Evolutionary conservation across 163 green algal genomes (phyloP).

Genomic region (Scenedesmus sp.): DNA sequence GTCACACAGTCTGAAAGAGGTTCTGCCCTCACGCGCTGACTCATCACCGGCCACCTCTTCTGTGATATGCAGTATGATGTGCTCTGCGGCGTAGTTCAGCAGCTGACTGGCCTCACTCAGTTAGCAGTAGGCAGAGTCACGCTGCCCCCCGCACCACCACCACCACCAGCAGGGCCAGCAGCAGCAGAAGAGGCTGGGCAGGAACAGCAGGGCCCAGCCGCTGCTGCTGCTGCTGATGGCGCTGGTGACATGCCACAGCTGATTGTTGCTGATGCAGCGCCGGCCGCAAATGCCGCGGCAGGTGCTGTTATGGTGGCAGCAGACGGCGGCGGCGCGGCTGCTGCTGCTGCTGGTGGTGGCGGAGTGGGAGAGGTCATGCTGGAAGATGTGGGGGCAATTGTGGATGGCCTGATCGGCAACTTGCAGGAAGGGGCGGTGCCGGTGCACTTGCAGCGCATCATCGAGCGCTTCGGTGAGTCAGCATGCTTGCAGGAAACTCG

Average conservation of each 20-base stretch:
- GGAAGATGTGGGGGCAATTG: constrained; percentile 35
- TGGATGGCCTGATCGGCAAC: constrained; percentile 43
- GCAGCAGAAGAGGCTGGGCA: not conserved
- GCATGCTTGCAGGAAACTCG: not conserved
- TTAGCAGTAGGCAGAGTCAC: constrained; percentile 31
- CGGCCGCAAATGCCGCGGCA: not conserved
- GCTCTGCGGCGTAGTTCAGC: constrained; percentile 8
- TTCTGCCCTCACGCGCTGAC: too few relatives aligned
- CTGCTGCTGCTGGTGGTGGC: not conserved
- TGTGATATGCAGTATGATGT: constrained; percentile 35
- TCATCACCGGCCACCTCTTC: too few relatives aligned
- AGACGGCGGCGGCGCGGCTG: not conserved
- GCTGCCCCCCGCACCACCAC: not conserved
- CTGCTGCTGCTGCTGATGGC: not conserved
- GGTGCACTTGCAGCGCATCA: constrained; percentile 42
- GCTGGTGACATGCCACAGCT: not conserved
- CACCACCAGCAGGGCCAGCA: not conserved
- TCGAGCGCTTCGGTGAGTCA: constrained; percentile 36
- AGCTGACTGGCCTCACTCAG: constrained; percentile 5
- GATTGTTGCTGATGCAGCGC: not conserved
- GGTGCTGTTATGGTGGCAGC: not conserved
- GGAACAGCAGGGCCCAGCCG: not conserved
- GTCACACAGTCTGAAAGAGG: too few relatives aligned
- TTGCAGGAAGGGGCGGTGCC: constrained; percentile 29
- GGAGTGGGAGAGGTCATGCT: constrained; percentile 35